phyloP scores from a whole-genome alignment of 148 eudicot genomes.

The Dysphania ambrosioides region DNA sequence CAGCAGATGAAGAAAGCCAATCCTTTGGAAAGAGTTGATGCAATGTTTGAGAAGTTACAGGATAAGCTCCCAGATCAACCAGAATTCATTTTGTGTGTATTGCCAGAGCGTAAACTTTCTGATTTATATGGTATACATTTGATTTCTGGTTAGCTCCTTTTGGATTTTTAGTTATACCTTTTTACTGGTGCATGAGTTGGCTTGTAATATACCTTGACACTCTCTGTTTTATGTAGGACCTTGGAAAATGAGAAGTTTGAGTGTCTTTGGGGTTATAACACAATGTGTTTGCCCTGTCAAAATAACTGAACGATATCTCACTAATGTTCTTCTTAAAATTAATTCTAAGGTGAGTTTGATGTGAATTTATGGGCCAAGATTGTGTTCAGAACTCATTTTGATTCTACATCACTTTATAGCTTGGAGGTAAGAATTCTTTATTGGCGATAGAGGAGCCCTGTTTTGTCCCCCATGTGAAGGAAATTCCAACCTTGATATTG shows the following conservation, averaged over 20 bases:
- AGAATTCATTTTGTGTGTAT: slow-evolving; percentile 73
- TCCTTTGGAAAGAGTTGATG: slow-evolving; percentile 68
- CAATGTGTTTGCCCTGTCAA: slow-evolving; percentile 82
- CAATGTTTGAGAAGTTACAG: slow-evolving; percentile 62
- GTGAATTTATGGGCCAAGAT: slow-evolving; percentile 6
- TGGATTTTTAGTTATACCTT: slow-evolving; percentile 7
- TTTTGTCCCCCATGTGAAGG: slow-evolving; percentile 53
- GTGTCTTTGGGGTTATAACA: slow-evolving; percentile 62
- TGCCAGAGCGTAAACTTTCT: slow-evolving; percentile 73
- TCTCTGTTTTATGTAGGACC: slow-evolving; percentile 54
- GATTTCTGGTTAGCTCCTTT: not conserved
- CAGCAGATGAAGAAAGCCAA: slow-evolving; percentile 48
- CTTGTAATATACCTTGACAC: not conserved
- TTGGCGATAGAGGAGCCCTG: slow-evolving; percentile 66
- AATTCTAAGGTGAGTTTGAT: slow-evolving; percentile 68
- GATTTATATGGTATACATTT: slow-evolving; percentile 65
- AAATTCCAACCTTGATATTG: slow-evolving; percentile 85
- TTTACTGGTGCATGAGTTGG: slow-evolving; percentile 9
- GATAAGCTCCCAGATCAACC: slow-evolving; percentile 78
- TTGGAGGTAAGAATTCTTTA: slow-evolving; percentile 88
- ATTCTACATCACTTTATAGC: slow-evolving; percentile 37
- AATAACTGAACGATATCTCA: slow-evolving; percentile 77
- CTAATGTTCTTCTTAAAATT: slow-evolving; percentile 88
- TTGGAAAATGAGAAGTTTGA: slow-evolving; percentile 83
- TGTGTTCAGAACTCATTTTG: slow-evolving; percentile 7